A percentile compares a stretch with the other conserved stretches of the same genome.
Conservation (phyloP, 2,329 filamentous ascomycete genomes). For the Aureobasidium mangrovei region DNA sequence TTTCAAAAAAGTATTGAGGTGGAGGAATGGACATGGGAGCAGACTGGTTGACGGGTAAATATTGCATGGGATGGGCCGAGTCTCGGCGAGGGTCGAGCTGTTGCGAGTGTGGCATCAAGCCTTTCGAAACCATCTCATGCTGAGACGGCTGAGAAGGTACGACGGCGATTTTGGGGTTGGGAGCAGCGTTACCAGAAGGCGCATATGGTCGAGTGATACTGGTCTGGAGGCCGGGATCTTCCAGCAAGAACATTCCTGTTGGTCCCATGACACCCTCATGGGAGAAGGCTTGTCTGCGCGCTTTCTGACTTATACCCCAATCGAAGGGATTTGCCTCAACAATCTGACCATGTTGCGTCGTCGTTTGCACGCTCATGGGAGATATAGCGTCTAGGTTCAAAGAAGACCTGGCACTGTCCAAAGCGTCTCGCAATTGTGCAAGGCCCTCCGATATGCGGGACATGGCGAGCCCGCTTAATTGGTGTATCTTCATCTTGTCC, state of each 20-base stretch:
- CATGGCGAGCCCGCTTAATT: slow-evolving; percentile 37
- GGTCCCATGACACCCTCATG: slow-evolving; percentile 38
- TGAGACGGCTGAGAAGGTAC: background rate
- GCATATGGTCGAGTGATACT: background rate
- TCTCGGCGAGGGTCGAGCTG: background rate
- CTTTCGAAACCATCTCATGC: background rate
- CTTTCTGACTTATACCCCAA: slow-evolving; percentile 15
- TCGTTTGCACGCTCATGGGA: background rate
- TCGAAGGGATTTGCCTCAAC: background rate
- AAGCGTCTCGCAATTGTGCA: slow-evolving; percentile 10
- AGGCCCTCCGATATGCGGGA: slow-evolving; percentile 28
- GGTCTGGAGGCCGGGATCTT: slow-evolving; percentile 36
- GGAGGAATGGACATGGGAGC: too few relatives aligned
- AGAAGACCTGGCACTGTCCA: background rate
- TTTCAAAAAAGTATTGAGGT: too few relatives aligned
- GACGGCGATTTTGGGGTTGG: background rate
- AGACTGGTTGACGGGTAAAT: background rate
- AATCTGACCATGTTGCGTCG: background rate
- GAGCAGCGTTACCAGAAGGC: background rate
- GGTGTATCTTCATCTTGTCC: slow-evolving; percentile 35
- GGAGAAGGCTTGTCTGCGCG: slow-evolving; percentile 18
- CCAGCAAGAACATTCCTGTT: slow-evolving; percentile 40
- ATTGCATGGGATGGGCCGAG: slow-evolving; percentile 2
- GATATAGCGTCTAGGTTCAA: background rate
- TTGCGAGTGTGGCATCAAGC: background rate